phyloP scores from a whole-genome alignment of 2,329 filamentous ascomycete genomes.

The Akanthomyces dipterigenus region DNA sequence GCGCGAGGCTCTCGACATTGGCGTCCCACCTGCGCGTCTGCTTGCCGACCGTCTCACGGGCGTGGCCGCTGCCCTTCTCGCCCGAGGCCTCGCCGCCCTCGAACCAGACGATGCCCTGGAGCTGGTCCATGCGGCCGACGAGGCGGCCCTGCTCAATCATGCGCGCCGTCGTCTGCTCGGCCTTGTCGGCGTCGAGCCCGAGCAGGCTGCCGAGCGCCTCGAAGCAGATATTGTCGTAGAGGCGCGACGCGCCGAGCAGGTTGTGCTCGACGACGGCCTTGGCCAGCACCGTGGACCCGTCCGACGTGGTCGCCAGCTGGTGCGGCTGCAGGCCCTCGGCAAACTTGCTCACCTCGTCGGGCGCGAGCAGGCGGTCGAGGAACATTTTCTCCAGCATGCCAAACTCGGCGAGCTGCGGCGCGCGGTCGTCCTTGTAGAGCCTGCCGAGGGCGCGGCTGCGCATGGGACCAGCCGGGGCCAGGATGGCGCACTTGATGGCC shows the following conservation, averaged over 20 bases:
- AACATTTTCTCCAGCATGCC: constrained; percentile 97
- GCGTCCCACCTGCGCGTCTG: constrained; percentile 82
- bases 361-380: constrained; percentile 74
- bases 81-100: constrained; percentile 65
- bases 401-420: constrained; percentile 68
- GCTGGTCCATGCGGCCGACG: constrained; percentile 87
- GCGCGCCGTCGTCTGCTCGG: constrained; percentile 82
- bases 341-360: constrained; percentile 81
- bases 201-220: constrained; percentile 70
- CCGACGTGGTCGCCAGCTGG: constrained; percentile 81
- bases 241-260: constrained; percentile 71
- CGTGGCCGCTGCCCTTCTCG: constrained; percentile 59
- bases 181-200: constrained; percentile 70
- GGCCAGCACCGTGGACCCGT: constrained; percentile 87
- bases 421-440: constrained; percentile 89
- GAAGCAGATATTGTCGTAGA: constrained; percentile 73
- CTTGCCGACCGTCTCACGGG: constrained; percentile 56
- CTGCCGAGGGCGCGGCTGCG: constrained; percentile 73
- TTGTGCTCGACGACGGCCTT: constrained; percentile 97
- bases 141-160: constrained; percentile 96
- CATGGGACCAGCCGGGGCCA: constrained; percentile 83
- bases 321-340: constrained; percentile 74
- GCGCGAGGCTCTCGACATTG: constrained; percentile 77
- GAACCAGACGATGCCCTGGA: constrained; percentile 82
- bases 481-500: constrained; percentile 84